Conservation (phyloP, 2,329 filamentous ascomycete species). For the Tolypocladium ophioglossoides region DNA sequence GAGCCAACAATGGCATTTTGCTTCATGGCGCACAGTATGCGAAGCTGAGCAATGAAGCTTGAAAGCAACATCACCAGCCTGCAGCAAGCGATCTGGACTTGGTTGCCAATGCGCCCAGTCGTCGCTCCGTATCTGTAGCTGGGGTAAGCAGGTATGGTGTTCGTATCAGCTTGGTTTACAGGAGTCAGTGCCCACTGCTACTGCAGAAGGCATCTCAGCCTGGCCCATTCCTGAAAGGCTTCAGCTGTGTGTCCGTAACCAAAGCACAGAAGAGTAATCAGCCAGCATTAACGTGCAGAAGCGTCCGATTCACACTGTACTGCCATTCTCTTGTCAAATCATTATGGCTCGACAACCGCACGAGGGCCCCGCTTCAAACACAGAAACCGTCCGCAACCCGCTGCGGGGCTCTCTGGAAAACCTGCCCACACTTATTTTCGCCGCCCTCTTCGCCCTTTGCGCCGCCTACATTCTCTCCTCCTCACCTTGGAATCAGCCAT, state of each 20-base stretch:
- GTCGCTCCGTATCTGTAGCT: not conserved
- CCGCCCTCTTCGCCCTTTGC: slow-evolving; percentile 26
- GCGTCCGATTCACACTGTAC: not conserved
- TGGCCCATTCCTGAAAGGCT: no score
- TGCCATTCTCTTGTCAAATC: not conserved
- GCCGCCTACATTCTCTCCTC: slow-evolving; percentile 19
- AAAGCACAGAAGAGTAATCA: not conserved
- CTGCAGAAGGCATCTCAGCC: no score
- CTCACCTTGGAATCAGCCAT: slow-evolving; percentile 5
- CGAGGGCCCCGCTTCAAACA: not conserved
- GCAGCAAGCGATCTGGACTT: not conserved
- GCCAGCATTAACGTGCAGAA: not conserved
- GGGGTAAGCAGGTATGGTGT: not conserved
- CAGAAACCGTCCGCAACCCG: slow-evolving; percentile 7
- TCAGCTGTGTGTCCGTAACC: no score
- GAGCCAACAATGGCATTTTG: no score
- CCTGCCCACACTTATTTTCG: slow-evolving; percentile 33
- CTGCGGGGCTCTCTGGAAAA: slow-evolving; percentile 23
- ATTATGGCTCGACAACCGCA: not conserved
- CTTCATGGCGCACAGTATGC: not conserved
- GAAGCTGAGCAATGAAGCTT: not conserved
- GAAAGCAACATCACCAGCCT: not conserved
- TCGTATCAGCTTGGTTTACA: not conserved
- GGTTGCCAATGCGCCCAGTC: not conserved
- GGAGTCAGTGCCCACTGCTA: not conserved